Evolutionary conservation across 805 yeast genomes (phyloP).

Genomic region (Candida ipomoeae): DNA sequence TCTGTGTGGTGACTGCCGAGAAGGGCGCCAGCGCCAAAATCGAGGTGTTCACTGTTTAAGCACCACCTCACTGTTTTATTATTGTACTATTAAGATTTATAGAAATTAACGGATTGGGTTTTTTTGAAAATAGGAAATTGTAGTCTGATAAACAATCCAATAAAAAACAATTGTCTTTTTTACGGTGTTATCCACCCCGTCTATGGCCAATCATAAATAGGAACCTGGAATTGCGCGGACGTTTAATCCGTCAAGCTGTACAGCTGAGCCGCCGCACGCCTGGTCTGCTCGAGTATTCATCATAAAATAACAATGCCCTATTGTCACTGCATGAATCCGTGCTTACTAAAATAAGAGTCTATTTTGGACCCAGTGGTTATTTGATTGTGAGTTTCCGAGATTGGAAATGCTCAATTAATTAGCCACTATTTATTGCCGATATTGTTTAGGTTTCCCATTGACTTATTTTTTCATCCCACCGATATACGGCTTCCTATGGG

Average conservation of each 20-base stretch:
- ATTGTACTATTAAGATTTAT: neutral
- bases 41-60: constrained; percentile 52
- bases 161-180: neutral
- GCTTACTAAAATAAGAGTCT: neutral
- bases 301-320: neutral
- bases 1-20: constrained; percentile 78
- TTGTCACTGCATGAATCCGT: neutral
- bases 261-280: constrained; percentile 1
- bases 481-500: neutral
- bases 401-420: neutral
- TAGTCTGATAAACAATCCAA: neutral
- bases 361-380: neutral
- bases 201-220: neutral
- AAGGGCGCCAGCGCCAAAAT: constrained; percentile 61
- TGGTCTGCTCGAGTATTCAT: neutral
- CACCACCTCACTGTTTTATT: neutral
- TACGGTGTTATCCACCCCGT: neutral
- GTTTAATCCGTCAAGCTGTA: neutral
- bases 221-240: neutral
- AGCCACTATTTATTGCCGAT: neutral
- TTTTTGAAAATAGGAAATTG: neutral
- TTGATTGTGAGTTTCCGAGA: neutral
- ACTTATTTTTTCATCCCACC: neutral
- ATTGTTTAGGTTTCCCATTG: neutral
- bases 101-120: neutral